Base-by-base conservation (phyloP, 306 rosid genomes). In the Gleditsia sinensis region DNA sequence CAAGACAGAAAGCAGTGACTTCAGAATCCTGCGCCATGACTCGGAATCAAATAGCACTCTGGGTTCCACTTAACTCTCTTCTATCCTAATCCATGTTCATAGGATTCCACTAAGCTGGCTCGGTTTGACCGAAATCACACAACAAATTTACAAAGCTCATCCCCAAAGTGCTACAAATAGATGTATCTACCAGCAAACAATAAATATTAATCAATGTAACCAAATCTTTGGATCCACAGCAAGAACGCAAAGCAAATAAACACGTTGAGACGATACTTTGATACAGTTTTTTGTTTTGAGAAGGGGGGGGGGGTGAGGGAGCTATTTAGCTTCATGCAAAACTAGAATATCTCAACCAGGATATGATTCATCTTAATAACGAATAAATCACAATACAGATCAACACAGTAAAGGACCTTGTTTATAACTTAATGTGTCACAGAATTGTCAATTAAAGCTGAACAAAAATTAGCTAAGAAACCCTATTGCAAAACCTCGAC, bases 1-100 rank as follows among this genome's bases (percentile, higher is more conserved):
- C 93, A 89, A 75, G 69, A 89, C 59, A 83, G 34, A 60, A 49
- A 17, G 20, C 55, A 17, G 3, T 21, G 19, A 12, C 20, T 45
- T 82, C 78, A 84, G 86, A 82, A 82, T 30, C 28, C 25, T 14
- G 6, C 42, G 25, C 30, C 68, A n/a, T 11, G 16, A 59, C 58
- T 28, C 28, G 33, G 2, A 42, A 60, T 45, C 37, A 40, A 23
- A 2, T 37, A 37, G 20, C 49, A 40, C n/a, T 21, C 21, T 7
- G 9, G 9, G 4, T 37, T 3, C 4, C 17, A 36, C 43, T 28
- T n/a, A n/a, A n/a, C n/a, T n/a, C n/a, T n/a, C 55, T 49, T 49
- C 55, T 19, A 19, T 17, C 24, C 24, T 24, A 49, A 45, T 45
- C 14, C 51, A 13, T 2, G 49, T 12, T 43, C n/a, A 12, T 12